These are phyloP conservation scores for Rhexocercosporidium sp. DNA, from an alignment of 2,329 filamentous ascomycete species.

Conservation along the genomic window DNA sequence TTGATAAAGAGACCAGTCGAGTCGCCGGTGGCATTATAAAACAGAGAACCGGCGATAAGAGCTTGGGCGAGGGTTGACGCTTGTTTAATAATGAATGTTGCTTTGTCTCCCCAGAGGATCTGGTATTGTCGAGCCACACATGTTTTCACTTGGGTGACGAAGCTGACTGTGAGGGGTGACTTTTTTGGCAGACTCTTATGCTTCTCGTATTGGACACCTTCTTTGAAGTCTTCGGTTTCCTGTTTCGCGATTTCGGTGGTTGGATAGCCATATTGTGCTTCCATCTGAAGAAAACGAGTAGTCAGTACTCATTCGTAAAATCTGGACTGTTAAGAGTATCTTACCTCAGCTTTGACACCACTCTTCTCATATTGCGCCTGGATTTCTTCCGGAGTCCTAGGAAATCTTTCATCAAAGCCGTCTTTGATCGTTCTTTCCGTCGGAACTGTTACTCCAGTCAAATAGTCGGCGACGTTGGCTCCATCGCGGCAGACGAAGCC, in stretches of 20 bases:
- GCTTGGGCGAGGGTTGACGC: slow-evolving; percentile 61
- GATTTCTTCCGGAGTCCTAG: slow-evolving; percentile 51
- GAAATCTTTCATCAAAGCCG: slow-evolving; percentile 48
- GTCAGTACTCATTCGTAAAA: slow-evolving; percentile 50
- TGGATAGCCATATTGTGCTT: slow-evolving; percentile 62
- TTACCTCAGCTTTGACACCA: not conserved
- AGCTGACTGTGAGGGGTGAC: slow-evolving; percentile 62
- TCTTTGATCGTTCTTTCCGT: slow-evolving; percentile 67
- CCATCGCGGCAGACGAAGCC: slow-evolving; percentile 67
- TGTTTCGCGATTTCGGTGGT: slow-evolving; percentile 51
- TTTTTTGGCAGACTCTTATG: slow-evolving; percentile 55
- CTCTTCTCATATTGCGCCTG: slow-evolving; percentile 48
- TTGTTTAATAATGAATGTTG: slow-evolving; percentile 68
- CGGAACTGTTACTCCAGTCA: slow-evolving; percentile 59
- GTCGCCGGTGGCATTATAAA: slow-evolving; percentile 65
- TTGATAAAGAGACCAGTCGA: slow-evolving; percentile 68
- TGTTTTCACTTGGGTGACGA: slow-evolving; percentile 59
- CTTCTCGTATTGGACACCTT: slow-evolving; percentile 59
- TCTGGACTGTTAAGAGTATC: slow-evolving; percentile 42
- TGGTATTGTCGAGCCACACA: slow-evolving; percentile 66
- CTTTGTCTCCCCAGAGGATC: slow-evolving; percentile 68
- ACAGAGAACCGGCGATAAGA: slow-evolving; percentile 68
- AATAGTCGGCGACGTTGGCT: slow-evolving; percentile 68
- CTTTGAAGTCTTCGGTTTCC: slow-evolving; percentile 55
- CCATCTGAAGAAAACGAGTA: slow-evolving; percentile 63